Evolutionary conservation across 2,329 filamentous ascomycete genomes (phyloP).

Genomic region (Chaetomium sp.): DNA sequence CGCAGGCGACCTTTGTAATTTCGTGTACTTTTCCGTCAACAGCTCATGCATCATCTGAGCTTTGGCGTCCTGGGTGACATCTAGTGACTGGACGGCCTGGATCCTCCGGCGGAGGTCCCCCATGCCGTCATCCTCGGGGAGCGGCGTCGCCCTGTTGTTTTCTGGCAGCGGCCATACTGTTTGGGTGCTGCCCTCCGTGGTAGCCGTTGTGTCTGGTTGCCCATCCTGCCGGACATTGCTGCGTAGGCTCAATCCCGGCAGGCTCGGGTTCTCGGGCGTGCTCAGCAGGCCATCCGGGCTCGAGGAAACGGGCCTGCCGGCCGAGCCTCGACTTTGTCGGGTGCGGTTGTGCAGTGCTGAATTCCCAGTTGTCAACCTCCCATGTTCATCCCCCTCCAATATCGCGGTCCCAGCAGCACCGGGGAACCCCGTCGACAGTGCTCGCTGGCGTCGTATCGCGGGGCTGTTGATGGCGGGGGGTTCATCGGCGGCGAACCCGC

Average conservation of each 20-base stretch:
- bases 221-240: neutral
- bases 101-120: constrained; percentile 66
- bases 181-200: neutral
- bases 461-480: constrained; percentile 37
- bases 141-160: constrained; percentile 19
- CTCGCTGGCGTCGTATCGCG: constrained; percentile 26
- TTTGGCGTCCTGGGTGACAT: constrained; percentile 64
- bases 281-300: neutral
- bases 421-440: constrained; percentile 26
- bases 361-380: neutral
- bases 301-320: neutral
- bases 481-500: constrained; percentile 42
- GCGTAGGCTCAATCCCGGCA: neutral
- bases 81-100: constrained; percentile 64
- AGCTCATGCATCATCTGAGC: constrained; percentile 71
- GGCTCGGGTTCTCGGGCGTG: neutral
- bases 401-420: constrained; percentile 33
- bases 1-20: constrained; percentile 42
- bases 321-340: neutral
- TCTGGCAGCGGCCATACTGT: constrained; percentile 11
- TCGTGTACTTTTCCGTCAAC: constrained; percentile 68
- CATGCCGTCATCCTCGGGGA: constrained; percentile 83
- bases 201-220: neutral
- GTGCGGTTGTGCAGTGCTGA: neutral
- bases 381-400: constrained; percentile 30